These are phyloP conservation scores for Claviceps arundinis DNA, from an alignment of 2,329 filamentous ascomycete species.

Conservation along the genomic window DNA sequence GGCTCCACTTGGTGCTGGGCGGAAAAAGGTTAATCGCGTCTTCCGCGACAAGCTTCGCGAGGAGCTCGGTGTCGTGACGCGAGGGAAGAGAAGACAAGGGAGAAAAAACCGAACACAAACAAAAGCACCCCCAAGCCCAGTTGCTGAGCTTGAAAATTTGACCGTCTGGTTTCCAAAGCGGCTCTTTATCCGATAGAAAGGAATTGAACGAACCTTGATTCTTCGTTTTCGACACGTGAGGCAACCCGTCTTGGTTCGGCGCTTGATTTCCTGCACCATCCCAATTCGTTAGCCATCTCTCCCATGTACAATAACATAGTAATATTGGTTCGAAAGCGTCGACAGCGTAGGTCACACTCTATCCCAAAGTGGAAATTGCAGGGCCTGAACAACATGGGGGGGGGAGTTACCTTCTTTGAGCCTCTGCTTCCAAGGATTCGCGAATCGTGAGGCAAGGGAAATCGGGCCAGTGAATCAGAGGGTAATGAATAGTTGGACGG, in stretches of 20 bases:
- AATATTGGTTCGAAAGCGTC: background rate
- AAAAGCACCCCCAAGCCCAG: conserved; percentile 6
- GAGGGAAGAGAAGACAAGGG: background rate
- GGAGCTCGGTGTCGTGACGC: background rate
- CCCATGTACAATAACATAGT: background rate
- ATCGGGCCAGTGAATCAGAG: conserved; percentile 30
- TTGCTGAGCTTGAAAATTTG: too few species aligned
- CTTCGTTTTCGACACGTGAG: conserved; percentile 47
- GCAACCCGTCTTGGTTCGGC: conserved; percentile 50
- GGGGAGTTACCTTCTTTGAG: conserved; percentile 40
- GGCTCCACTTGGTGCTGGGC: conserved; percentile 1
- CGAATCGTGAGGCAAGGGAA: conserved; percentile 35
- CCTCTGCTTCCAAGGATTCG: conserved; percentile 34
- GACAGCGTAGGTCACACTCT: too few species aligned
- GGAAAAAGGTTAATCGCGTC: conserved; percentile 3
- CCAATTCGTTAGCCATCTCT: conserved; percentile 3
- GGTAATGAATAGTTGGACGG: conserved; percentile 27
- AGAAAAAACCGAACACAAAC: background rate
- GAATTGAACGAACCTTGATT: conserved; percentile 40
- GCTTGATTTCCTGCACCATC: conserved; percentile 43
- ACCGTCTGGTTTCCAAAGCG: too few species aligned
- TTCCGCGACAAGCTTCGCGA: background rate
- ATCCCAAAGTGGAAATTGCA: too few species aligned
- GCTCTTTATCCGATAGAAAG: background rate
- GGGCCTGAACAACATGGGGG: background rate